A percentile compares a stretch with the other conserved stretches of the same genome.
phyloP scores from a whole-genome alignment of 2,329 filamentous ascomycete genomes.

The Aspergillus fumigatiaffinis region DNA sequence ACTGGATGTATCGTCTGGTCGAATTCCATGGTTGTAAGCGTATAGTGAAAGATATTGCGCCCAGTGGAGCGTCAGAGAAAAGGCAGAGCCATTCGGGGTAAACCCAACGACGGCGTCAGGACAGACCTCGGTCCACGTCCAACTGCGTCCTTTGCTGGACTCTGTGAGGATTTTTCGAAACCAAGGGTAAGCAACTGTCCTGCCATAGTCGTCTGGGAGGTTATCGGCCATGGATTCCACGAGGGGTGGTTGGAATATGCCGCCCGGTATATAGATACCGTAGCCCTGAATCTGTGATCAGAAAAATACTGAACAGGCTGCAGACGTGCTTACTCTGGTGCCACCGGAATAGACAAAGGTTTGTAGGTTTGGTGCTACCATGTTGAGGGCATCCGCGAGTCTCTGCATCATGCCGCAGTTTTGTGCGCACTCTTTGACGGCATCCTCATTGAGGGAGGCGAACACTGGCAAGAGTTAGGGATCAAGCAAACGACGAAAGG shows the following conservation, averaged over 20 bases:
- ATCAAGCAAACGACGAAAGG: too few species aligned
- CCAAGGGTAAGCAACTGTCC: slow-evolving; percentile 29
- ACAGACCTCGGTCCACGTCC: slow-evolving; percentile 36
- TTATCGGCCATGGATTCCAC: slow-evolving; percentile 26
- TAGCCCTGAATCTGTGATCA: slow-evolving; percentile 15
- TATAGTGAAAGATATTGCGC: slow-evolving; percentile 29
- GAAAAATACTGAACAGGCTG: not conserved
- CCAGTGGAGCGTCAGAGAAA: slow-evolving; percentile 26
- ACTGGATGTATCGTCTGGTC: not conserved
- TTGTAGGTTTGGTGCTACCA: slow-evolving; percentile 24
- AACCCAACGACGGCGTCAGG: slow-evolving; percentile 30
- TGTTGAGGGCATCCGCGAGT: slow-evolving; percentile 31
- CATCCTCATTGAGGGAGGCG: slow-evolving; percentile 16
- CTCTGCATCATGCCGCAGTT: slow-evolving; percentile 29
- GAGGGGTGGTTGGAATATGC: slow-evolving; percentile 27
- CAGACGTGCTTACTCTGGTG: slow-evolving; percentile 11
- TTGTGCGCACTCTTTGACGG: slow-evolving; percentile 7
- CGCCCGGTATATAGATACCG: slow-evolving; percentile 22
- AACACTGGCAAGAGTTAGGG: slow-evolving; percentile 11
- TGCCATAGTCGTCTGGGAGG: slow-evolving; percentile 23
- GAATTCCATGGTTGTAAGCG: slow-evolving; percentile 19
- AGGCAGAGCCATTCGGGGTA: slow-evolving; percentile 25
- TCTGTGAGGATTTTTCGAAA: slow-evolving; percentile 18
- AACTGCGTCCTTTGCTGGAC: slow-evolving; percentile 22
- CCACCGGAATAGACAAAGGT: slow-evolving; percentile 34